These are phyloP conservation scores for Dactylonectria estremocensis DNA, from an alignment of 2,329 filamentous ascomycete species.

Conservation along the genomic window DNA sequence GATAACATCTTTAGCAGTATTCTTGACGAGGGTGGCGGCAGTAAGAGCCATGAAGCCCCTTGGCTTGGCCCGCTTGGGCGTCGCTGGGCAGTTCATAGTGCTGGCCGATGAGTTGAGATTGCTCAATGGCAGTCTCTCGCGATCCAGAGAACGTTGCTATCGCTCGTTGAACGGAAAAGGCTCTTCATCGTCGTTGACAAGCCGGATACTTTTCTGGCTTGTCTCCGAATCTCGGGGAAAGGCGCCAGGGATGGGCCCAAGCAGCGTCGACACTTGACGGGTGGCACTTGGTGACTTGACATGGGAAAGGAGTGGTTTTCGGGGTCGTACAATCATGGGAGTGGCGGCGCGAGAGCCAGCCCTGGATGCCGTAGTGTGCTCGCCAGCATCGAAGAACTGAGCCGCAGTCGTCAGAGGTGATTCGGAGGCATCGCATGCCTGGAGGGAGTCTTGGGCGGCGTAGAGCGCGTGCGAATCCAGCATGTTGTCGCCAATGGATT, in stretches of 20 bases:
- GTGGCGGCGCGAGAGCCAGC: slow-evolving; percentile 77
- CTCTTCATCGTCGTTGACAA: slow-evolving; percentile 55
- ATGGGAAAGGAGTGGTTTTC: slow-evolving; percentile 54
- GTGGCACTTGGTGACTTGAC: slow-evolving; percentile 46
- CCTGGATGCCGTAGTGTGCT: slow-evolving; percentile 70
- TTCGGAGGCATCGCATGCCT: slow-evolving; percentile 85
- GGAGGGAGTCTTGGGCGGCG: slow-evolving; percentile 80
- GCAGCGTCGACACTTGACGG: slow-evolving; percentile 35
- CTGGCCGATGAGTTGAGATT: slow-evolving; percentile 46
- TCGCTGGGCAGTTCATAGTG: slow-evolving; percentile 40
- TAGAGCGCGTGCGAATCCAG: slow-evolving; percentile 73
- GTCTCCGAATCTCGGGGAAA: slow-evolving; percentile 48
- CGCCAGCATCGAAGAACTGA: slow-evolving; percentile 83
- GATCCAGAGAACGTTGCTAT: slow-evolving; percentile 49
- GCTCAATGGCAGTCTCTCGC: slow-evolving; percentile 34
- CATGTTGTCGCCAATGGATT: slow-evolving; percentile 81
- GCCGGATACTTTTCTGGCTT: slow-evolving; percentile 62
- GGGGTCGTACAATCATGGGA: slow-evolving; percentile 75
- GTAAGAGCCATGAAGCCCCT: slow-evolving; percentile 62
- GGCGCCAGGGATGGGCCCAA: slow-evolving; percentile 47
- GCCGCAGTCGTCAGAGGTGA: slow-evolving; percentile 81
- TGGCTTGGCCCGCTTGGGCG: slow-evolving; percentile 54
- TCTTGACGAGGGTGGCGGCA: slow-evolving; percentile 62
- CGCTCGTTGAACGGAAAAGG: slow-evolving; percentile 45
- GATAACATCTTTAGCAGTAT: slow-evolving; percentile 61